phyloP scores from a whole-genome alignment of 352 stramenopile genomes.

The Globisporangium mamillatum region DNA sequence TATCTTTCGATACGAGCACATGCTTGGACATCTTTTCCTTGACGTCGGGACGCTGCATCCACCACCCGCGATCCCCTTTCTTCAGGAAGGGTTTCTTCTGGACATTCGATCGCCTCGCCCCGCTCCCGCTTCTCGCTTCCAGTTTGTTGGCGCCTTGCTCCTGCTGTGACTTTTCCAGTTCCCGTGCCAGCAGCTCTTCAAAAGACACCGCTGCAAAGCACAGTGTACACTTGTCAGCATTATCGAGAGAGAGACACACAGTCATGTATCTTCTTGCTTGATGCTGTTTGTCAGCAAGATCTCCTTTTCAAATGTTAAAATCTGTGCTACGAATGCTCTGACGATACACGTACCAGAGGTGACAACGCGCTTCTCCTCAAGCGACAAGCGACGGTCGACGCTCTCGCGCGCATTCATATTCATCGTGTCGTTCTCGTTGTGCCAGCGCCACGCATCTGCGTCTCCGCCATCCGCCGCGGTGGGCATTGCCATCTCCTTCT shows the following conservation, averaged over 20 bases:
- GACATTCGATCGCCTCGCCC: slow-evolving; percentile 4
- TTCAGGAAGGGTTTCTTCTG: slow-evolving; percentile 66
- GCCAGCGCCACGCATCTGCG: slow-evolving; percentile 8
- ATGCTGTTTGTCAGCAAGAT: background rate
- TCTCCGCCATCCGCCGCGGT: slow-evolving; percentile 9
- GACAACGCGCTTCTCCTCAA: slow-evolving; percentile 19
- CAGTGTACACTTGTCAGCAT: background rate
- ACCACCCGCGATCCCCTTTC: slow-evolving; percentile 79
- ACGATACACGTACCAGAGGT: slow-evolving; percentile 9
- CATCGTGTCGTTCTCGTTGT: slow-evolving; percentile 15
- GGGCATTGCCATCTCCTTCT: background rate
- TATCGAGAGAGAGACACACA: background rate
- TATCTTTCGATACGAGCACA: slow-evolving; percentile 47
- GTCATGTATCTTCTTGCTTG: background rate
- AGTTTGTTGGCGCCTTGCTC: background rate
- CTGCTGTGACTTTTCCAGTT: slow-evolving; percentile 44
- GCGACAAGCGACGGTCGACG: background rate
- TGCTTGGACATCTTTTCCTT: slow-evolving; percentile 61
- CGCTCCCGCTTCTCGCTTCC: background rate
- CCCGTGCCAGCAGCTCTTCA: slow-evolving; percentile 62
- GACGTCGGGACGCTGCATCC: slow-evolving; percentile 61
- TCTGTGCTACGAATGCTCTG: background rate
- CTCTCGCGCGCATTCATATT: slow-evolving; percentile 5
- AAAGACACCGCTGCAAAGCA: slow-evolving; percentile 43
- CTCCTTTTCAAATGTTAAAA: background rate